These are phyloP conservation scores for Magnusiomyces ingens DNA, from an alignment of 1,139 yeast species.

Conservation along the genomic window DNA sequence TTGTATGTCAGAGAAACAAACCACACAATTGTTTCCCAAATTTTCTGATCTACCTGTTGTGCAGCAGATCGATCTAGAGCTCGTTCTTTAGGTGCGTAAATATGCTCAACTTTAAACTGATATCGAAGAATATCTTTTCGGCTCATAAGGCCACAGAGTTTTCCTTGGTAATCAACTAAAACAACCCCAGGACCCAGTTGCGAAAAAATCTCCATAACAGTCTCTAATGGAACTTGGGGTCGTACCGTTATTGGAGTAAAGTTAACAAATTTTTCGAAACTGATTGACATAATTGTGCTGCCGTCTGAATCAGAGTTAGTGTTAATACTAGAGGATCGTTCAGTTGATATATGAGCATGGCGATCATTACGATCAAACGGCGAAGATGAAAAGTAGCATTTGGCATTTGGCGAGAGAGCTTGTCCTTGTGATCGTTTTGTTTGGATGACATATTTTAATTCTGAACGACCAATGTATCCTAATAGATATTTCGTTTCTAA, in stretches of 20 bases:
- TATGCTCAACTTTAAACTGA: constrained; percentile 25
- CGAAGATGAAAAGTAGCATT: constrained; percentile 19
- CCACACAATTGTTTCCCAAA: constrained; percentile 20
- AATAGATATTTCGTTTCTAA: constrained; percentile 21
- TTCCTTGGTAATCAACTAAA: constrained; percentile 48
- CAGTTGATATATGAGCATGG: too few species aligned
- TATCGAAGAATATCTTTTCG: constrained; percentile 61
- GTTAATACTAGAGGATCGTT: not conserved
- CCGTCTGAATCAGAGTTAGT: not conserved
- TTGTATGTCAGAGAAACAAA: too few species aligned
- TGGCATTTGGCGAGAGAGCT: constrained; percentile 14
- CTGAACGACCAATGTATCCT: constrained; percentile 35
- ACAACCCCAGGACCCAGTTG: constrained; percentile 77
- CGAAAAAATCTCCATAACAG: constrained; percentile 61
- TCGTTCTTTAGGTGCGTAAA: constrained; percentile 18
- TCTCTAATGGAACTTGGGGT: constrained; percentile 50
- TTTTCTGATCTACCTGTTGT: constrained; percentile 23
- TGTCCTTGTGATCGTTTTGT: constrained; percentile 16
- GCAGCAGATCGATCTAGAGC: constrained; percentile 20
- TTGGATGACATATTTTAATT: constrained; percentile 27
- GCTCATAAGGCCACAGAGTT: constrained; percentile 54
- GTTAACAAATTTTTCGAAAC: constrained; percentile 15
- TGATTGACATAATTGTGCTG: constrained; percentile 7
- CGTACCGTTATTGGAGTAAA: constrained; percentile 64
- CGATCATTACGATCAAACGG: too few species aligned